Evolutionary conservation across 2,329 filamentous ascomycete genomes (phyloP).

Genomic region (Diaporthe sp.): DNA sequence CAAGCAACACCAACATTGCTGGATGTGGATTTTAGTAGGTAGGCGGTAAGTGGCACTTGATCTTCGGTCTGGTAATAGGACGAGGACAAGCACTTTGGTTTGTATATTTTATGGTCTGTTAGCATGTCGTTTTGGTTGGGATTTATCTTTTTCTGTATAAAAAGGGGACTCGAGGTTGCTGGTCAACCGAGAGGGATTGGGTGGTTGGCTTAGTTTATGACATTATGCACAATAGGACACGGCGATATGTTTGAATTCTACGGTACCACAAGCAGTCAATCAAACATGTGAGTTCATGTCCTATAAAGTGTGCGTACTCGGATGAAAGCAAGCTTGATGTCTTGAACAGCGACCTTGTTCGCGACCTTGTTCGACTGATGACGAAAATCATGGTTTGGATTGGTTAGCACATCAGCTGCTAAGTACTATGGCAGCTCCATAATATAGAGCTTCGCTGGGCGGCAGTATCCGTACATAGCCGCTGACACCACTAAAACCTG

Average conservation of each 20-base stretch:
- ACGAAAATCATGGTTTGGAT: neutral
- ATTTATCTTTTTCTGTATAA: neutral
- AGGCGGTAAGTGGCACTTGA: neutral
- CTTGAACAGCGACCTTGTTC: neutral
- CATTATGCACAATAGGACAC: neutral
- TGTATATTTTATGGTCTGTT: neutral
- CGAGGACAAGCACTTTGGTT: neutral
- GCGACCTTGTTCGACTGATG: neutral
- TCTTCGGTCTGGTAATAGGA: neutral
- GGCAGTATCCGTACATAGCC: neutral
- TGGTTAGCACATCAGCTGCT: neutral
- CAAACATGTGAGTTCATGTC: neutral
- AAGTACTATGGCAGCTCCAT: neutral
- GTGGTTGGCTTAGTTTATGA: neutral
- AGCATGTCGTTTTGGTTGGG: neutral
- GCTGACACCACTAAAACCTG: neutral
- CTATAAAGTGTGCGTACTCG: neutral
- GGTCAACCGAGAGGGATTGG: neutral
- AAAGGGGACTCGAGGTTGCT: constrained; percentile 3
- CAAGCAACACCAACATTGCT: neutral
- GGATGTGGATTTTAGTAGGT: neutral
- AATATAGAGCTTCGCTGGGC: neutral
- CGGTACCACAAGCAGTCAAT: neutral
- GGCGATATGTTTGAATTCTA: neutral
- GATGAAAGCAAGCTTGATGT: neutral